These are phyloP conservation scores for Nepenthes mirabilis DNA, from an alignment of 148 eudicot genomes.

Conservation along the genomic window DNA sequence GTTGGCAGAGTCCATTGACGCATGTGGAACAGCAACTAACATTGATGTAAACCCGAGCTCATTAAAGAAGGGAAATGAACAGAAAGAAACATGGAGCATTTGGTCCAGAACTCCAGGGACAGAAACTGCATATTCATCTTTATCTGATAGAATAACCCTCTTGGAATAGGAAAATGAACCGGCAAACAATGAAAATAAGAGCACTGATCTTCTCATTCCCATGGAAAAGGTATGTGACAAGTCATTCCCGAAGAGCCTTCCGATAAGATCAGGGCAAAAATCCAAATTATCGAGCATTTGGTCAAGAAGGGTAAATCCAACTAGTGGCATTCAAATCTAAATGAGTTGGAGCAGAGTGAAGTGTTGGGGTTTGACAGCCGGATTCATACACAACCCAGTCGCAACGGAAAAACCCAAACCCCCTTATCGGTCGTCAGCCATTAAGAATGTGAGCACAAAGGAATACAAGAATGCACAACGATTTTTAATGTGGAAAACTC, in stretches of 20 bases:
- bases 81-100: too few species aligned
- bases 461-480: too few species aligned
- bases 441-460: too few species aligned
- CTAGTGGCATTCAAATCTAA: slow-evolving; percentile 24
- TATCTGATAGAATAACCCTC: too few species aligned
- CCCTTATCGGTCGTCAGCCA: too few species aligned
- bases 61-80: background rate
- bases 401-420: too few species aligned
- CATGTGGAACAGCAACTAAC: background rate
- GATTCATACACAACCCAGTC: too few species aligned
- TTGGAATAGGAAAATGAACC: background rate
- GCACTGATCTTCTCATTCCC: slow-evolving; percentile 10
- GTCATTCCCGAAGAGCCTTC: slow-evolving; percentile 15
- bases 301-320: slow-evolving; percentile 47
- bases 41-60: slow-evolving; percentile 5
- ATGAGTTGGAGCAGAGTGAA: slow-evolving; percentile 19
- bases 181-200: slow-evolving; percentile 5
- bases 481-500: too few species aligned
- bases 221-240: slow-evolving; percentile 7
- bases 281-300: slow-evolving; percentile 29
- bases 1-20: too few species aligned
- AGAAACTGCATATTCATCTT: too few species aligned
- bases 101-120: too few species aligned
- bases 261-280: slow-evolving; percentile 18
- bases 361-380: too few species aligned